Conservation (phyloP, 495 filamentous ascomycete species). For the Cercophora sp. region DNA sequence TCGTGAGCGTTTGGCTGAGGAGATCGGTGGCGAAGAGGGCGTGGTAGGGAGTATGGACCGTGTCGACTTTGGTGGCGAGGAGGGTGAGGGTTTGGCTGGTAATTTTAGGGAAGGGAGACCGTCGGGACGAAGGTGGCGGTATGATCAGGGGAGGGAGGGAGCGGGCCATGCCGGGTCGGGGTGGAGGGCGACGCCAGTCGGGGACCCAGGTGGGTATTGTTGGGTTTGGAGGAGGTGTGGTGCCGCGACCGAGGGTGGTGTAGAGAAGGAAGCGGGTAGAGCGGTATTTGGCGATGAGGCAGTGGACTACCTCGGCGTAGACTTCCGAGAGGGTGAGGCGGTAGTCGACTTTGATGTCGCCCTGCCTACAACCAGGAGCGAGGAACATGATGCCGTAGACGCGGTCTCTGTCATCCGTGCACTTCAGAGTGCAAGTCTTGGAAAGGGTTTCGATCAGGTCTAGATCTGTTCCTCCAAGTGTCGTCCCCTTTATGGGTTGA, state of each 20-base stretch:
- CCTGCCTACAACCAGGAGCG: background rate
- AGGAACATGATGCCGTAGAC: conserved; percentile 1
- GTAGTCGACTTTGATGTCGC: background rate
- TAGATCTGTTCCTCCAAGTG: background rate
- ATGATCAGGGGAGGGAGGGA: background rate
- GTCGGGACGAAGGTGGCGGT: background rate
- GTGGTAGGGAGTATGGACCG: background rate
- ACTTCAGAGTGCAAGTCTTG: background rate
- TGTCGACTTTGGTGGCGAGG: background rate
- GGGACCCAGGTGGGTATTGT: background rate
- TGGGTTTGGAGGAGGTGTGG: background rate
- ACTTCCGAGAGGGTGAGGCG: background rate
- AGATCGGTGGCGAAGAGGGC: background rate
- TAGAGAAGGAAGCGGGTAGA: conserved; percentile 1
- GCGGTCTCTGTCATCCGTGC: background rate
- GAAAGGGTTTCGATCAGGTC: background rate
- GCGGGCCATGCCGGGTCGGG: background rate
- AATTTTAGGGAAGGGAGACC: background rate
- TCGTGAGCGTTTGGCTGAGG: background rate
- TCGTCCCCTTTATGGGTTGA: background rate
- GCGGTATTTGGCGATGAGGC: background rate
- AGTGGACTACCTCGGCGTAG: background rate
- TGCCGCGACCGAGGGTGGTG: background rate
- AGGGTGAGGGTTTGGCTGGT: background rate
- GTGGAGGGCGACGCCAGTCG: background rate